Evolutionary conservation across 192 early-diverging fungal genomes (phyloP).

Genomic region (Entophlyctis luteolus): DNA sequence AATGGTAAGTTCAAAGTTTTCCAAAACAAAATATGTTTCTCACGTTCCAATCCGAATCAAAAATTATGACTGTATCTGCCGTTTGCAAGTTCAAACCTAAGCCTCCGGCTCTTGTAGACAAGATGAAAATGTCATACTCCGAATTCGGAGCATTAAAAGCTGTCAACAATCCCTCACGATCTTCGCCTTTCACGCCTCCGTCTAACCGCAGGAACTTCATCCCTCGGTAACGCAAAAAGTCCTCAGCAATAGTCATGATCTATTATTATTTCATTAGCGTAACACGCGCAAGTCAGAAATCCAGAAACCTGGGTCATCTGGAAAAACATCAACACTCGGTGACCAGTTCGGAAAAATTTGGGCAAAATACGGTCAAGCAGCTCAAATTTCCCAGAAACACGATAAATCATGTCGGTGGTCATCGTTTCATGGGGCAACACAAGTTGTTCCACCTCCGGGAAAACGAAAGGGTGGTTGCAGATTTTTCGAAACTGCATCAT

Average conservation of each 20-base stretch:
- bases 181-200: slow-evolving; percentile 86
- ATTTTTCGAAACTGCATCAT: slow-evolving; percentile 99
- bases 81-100: slow-evolving; percentile 93
- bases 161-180: slow-evolving; percentile 73
- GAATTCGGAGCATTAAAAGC: slow-evolving; percentile 80
- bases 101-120: slow-evolving; percentile 95
- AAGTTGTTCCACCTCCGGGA: slow-evolving; percentile 81
- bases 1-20: no score
- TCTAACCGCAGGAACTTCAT: slow-evolving; percentile 80
- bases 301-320: slow-evolving; percentile 55
- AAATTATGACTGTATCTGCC: slow-evolving; percentile 97
- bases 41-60: slow-evolving; percentile 96
- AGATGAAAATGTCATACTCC: slow-evolving; percentile 80
- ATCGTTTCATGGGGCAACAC: slow-evolving; percentile 59
- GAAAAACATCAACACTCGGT: slow-evolving; percentile 71
- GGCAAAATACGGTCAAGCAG: slow-evolving; percentile 90
- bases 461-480: slow-evolving; percentile 98
- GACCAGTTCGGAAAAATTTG: slow-evolving; percentile 78
- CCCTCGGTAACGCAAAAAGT: slow-evolving; percentile 76
- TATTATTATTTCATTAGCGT: slow-evolving; percentile 20
- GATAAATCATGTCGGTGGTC: slow-evolving; percentile 60
- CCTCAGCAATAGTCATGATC: slow-evolving; percentile 97
- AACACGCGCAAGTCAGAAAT: slow-evolving; percentile 49
- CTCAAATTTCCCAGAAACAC: slow-evolving; percentile 93
- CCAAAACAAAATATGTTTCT: no score